A percentile compares a stretch with the other conserved stretches of the same genome.
Evolutionary conservation across 495 filamentous ascomycete species (phyloP).

Genomic region (Thermochaetoides thermophila): DNA sequence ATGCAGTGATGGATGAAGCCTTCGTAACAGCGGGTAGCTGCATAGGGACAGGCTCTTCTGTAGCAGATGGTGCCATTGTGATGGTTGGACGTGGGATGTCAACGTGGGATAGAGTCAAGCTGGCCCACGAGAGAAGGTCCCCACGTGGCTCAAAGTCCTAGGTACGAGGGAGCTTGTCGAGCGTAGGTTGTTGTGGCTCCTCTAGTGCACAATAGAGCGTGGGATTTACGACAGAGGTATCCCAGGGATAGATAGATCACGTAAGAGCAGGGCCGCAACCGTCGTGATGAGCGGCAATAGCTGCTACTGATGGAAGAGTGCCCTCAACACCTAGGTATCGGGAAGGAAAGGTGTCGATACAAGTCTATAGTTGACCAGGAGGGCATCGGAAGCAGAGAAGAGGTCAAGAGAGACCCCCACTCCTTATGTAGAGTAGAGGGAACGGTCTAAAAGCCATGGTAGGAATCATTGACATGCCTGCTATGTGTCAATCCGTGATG

Average conservation of each 20-base stretch:
- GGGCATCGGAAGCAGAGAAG: too few relatives aligned
- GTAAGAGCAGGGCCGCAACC: too few relatives aligned
- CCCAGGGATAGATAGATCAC: too few relatives aligned
- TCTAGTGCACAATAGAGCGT: not conserved
- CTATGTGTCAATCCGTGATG: conserved; percentile 18
- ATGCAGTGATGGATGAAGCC: conserved; percentile 30
- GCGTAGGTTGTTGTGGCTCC: conserved; percentile 7
- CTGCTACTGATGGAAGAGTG: too few relatives aligned
- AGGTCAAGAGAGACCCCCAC: conserved; percentile 14
- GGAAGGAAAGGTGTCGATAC: too few relatives aligned
- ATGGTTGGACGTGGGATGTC: conserved; percentile 12
- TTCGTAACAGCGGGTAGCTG: conserved; percentile 29
- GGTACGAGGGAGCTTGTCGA: conserved; percentile 7
- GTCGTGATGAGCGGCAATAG: too few relatives aligned
- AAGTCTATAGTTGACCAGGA: too few relatives aligned
- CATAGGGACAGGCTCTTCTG: conserved; percentile 27
- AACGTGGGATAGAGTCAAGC: conserved; percentile 18
- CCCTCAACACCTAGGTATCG: too few relatives aligned
- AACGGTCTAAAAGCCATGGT: conserved; percentile 16
- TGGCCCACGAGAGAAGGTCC: conserved; percentile 10
- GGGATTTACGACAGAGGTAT: too few relatives aligned
- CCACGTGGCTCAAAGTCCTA: conserved; percentile 17
- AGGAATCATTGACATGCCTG: conserved; percentile 17
- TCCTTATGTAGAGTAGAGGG: conserved; percentile 15
- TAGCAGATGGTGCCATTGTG: conserved; percentile 33